A percentile compares a stretch with the other conserved stretches of the same genome.
Conservation (phyloP, 768 basidiomycete genomes). For the Suillus variegatus region DNA sequence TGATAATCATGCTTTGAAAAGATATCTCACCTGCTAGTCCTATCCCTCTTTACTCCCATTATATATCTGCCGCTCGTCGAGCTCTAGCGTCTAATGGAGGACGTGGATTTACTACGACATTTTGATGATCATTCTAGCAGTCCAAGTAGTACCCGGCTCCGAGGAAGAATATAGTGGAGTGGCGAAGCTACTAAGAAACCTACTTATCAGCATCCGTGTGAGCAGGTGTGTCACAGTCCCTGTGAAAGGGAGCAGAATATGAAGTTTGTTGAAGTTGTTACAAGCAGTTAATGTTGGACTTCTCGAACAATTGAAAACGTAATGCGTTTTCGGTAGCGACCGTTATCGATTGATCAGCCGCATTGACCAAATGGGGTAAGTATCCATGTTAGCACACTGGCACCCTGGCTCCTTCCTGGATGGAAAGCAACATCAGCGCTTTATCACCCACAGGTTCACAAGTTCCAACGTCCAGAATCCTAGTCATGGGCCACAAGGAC, state of each 20-base stretch:
- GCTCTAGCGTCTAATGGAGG: not conserved
- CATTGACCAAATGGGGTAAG: not conserved
- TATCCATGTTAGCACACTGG: not conserved
- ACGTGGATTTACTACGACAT: not conserved
- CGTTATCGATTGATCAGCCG: no score
- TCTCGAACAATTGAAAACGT: no score
- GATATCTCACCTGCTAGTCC: not conserved
- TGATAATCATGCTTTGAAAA: not conserved
- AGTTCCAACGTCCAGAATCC: not conserved
- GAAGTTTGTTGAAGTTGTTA: not conserved
- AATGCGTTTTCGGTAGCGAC: no score
- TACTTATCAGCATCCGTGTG: not conserved
- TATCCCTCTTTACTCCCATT: not conserved
- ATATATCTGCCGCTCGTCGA: not conserved
- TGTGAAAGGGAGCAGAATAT: not conserved
- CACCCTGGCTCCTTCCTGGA: not conserved
- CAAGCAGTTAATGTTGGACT: not conserved
- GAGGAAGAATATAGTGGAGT: not conserved
- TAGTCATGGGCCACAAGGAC: constrained; percentile 9
- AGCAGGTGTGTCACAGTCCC: not conserved
- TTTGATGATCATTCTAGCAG: no score
- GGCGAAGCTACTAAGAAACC: not conserved
- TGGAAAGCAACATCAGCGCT: not conserved
- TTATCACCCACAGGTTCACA: not conserved
- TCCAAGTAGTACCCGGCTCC: not conserved